Percentiles rank a stretch among this genome's conserved stretches.
These are phyloP conservation scores for Phtheirospermum japonicum DNA, from an alignment of 257 asterid species.

Conservation along the genomic window DNA sequence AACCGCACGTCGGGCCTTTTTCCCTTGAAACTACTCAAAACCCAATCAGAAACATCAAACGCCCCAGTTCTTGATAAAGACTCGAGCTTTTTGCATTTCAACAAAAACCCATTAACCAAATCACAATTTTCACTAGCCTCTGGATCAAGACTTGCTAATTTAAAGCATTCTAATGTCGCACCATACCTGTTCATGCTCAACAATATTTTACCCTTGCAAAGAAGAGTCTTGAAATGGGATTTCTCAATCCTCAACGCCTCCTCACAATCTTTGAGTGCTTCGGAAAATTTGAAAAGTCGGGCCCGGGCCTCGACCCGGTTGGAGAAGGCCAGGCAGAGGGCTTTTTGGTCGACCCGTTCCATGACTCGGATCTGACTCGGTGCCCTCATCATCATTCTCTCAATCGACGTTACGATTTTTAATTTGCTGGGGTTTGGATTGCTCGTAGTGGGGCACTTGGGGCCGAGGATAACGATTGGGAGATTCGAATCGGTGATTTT, in stretches of 20 bases:
- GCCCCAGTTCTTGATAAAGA: no score
- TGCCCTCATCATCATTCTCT: conserved; percentile 53
- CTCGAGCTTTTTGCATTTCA: no score
- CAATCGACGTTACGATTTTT: conserved; percentile 38
- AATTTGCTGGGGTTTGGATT: no score
- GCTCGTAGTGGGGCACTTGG: no score
- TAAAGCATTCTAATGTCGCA: conserved; percentile 52
- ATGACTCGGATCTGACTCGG: conserved; percentile 40
- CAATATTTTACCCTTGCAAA: conserved; percentile 73
- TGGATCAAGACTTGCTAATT: conserved; percentile 45
- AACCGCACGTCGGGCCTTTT: conserved; percentile 65
- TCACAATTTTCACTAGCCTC: conserved; percentile 48
- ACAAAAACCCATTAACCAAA: conserved; percentile 41
- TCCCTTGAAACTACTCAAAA: conserved; percentile 49
- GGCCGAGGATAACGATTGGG: conserved; percentile 53
- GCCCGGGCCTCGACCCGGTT: conserved; percentile 70
- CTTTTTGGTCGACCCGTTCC: conserved; percentile 49
- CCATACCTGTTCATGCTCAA: conserved; percentile 48
- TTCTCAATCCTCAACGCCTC: no score
- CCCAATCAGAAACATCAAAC: no score
- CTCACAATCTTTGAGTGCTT: conserved; percentile 63
- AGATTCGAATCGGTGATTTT: conserved; percentile 48
- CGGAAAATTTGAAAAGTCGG: conserved; percentile 37
- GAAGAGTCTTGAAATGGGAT: no score
- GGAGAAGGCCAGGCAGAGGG: conserved; percentile 65